phyloP scores from a whole-genome alignment of 2,329 filamentous ascomycete genomes.

The Ciborinia camelliae region DNA sequence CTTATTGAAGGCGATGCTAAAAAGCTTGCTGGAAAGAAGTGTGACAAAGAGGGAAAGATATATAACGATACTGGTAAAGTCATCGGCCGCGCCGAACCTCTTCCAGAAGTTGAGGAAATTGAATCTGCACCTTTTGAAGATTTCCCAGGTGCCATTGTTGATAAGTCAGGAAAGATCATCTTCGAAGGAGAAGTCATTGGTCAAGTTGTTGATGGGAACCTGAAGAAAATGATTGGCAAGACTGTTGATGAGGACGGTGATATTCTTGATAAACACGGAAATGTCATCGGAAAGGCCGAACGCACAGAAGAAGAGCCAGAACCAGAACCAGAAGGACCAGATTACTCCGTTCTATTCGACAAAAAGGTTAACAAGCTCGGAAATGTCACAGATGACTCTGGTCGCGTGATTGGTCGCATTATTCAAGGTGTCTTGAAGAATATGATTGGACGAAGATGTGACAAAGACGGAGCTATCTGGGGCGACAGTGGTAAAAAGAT shows the following conservation, averaged over 20 bases:
- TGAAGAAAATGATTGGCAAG: conserved; percentile 61
- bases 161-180: conserved; percentile 50
- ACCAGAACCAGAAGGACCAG: conserved; percentile 33
- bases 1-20: conserved; percentile 63
- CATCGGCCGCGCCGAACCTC: conserved; percentile 63
- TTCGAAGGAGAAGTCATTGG: conserved; percentile 53
- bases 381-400: conserved; percentile 53
- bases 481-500: conserved; percentile 66
- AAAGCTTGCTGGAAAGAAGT: conserved; percentile 60
- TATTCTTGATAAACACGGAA: conserved; percentile 72
- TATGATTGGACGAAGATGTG: conserved; percentile 60
- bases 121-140: conserved; percentile 52
- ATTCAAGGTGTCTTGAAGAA: conserved; percentile 61
- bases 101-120: conserved; percentile 53
- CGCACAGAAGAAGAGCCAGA: conserved; percentile 35
- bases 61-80: conserved; percentile 68
- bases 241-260: conserved; percentile 79
- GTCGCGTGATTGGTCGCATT: conserved; percentile 57
- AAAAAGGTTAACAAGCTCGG: conserved; percentile 58
- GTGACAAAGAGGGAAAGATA: conserved; percentile 65
- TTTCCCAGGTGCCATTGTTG: conserved; percentile 52
- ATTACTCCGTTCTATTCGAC: conserved; percentile 50
- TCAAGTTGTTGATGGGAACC: conserved; percentile 60
- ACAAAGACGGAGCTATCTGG: conserved; percentile 68
- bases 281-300: conserved; percentile 43